Evolutionary conservation across 2,329 filamentous ascomycete genomes (phyloP), one percentile per base, ranked within the genome.

Genomic region (Talaromyces sp.): DNA sequence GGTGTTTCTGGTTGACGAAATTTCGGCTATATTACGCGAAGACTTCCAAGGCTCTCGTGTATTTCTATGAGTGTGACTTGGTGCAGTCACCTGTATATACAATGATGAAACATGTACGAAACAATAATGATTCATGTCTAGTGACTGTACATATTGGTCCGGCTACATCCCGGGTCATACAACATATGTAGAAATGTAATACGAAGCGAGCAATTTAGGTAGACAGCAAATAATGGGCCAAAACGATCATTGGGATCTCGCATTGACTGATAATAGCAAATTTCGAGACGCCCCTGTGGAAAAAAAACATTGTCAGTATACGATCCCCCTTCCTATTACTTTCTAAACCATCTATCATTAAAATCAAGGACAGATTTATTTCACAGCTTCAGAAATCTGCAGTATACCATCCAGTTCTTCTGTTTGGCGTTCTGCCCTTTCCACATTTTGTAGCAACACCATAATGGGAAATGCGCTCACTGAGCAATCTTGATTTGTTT

Each of bases 381-480:
- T 27, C 22, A 27, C 45, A 14, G 45, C 45, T 49, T 49, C 45
- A 7, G 1, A 49, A 27, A 49, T 49, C 11, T 49, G 45, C 22
- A 49, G 11, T 41, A 63, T 31, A 58, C 66, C 67, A 2, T 66
- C 65, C 5, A 74, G 59, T 0, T 73, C 67, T 13, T 70, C 69
- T 69, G 8, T 9, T n/a, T 1, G 71, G 66, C 3, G 68, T 70
- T 22, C 72, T 64, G 0, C 71, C 73, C 50, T 72, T 64, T 7
- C 80, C 80, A 68, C 79, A 82, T 65, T 82, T 80, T 0, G 78
- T 80, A 22, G 2, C 22, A 22, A 22, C 2, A 22, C 22, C 2
- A 22, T 22, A 2, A 22, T 22, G 22, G 22, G 2, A 22, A 22
- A 22, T 2, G 1, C 2, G 2, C 2, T 22, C 2, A 22, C 22